Base-by-base conservation (phyloP, 805 yeast genomes). In the Isabelozyma gotoi region DNA sequence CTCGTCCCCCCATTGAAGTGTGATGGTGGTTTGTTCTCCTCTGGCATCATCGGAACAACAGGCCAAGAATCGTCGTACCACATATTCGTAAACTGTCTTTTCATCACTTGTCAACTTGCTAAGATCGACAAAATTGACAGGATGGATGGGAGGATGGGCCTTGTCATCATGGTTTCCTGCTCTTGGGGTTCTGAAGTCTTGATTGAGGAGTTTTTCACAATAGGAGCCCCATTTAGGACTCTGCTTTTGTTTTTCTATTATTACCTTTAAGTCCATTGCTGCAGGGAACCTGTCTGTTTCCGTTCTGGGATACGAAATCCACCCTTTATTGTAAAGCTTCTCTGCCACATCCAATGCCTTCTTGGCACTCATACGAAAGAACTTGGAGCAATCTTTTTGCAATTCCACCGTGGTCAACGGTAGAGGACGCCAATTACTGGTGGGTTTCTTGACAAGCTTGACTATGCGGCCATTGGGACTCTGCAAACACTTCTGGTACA, bases 101-200 rank as follows among this genome's bases (percentile, higher is more conserved):
- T 86, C 85, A 41, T 77, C 78, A 16, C 43, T 52, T 19, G 49
- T 57, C 39, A 55, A 60, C 10, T 68, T 49, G 31, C 52, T 40
- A 16, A 62, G 43, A 38, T 63, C 70, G 21, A 56, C 73, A 50
- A 69, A 78, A 45, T 67, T 68, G 8, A 88, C 81, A 0, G 99
- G 99, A 63, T 94, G 97, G 45, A 94, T 94, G 0, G 99, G 97
- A 4, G 99, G 98, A 76, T 94, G 99, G 18, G 99, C 98, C 58
- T 89, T 83, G 67, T 94, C 99, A 57, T 90, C 87, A 57, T 88
- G 84, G 10, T 71, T 75, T 4, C 99, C 99, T 33, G 74, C 73
- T 40, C 98, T 68, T 0, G 99, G 99, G 3, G 56, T 56, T n/a
- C 73, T 56, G 55, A 77, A 86, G 27, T 73, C 74, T 17, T 38